These are phyloP conservation scores for Cucumis cinereus DNA, from an alignment of 306 rosid species.

Conservation along the genomic window DNA sequence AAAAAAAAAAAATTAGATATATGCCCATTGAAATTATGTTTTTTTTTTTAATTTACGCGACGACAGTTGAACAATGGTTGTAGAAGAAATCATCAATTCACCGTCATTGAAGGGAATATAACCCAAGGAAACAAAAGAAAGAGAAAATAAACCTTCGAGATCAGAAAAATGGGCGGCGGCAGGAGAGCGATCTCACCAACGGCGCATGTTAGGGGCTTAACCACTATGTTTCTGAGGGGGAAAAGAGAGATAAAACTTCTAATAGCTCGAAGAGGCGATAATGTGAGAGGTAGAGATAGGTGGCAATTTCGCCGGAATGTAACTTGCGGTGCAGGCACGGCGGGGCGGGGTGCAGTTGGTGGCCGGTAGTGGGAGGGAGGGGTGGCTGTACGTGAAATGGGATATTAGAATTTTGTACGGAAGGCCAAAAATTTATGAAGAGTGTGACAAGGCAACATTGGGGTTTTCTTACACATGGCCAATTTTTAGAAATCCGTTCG, in stretches of 20 bases:
- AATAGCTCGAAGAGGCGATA: neutral
- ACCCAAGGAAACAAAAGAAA: neutral
- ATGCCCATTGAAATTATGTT: neutral
- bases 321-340: neutral
- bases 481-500: no score
- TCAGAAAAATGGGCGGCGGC: neutral
- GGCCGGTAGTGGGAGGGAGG: neutral
- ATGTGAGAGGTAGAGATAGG: neutral
- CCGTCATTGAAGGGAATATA: neutral
- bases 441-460: no score
- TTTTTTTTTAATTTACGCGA: neutral
- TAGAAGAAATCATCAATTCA: neutral
- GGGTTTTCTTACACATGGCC: no score
- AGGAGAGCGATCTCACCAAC: neutral
- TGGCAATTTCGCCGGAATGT: neutral
- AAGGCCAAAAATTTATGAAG: no score
- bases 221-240: neutral
- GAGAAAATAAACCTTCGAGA: neutral
- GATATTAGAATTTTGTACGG: no score
- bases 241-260: neutral
- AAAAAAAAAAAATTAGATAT: no score
- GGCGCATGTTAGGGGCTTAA: neutral
- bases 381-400: neutral
- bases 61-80: neutral
- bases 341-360: neutral